Conservation (phyloP, 2,329 filamentous ascomycete genomes). For the Colletotrichum aenigma region DNA sequence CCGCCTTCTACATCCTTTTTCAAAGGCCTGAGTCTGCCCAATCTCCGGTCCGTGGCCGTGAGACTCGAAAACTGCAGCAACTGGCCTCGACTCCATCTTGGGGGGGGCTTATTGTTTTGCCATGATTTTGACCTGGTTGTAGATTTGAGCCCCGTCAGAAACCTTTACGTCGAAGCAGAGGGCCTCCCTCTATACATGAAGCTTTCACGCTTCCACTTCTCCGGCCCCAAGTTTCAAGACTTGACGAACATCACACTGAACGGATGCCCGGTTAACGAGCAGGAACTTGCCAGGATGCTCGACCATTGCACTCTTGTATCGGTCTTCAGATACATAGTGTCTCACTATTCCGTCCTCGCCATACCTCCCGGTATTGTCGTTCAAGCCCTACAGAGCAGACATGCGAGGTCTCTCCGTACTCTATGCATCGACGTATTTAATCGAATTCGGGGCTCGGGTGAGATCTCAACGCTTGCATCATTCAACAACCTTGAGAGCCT, state of each 20-base stretch:
- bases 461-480: not conserved
- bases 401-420: not conserved
- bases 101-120: rapidly evolving
- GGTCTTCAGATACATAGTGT: not conserved
- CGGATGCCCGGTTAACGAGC: not conserved
- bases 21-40: not conserved
- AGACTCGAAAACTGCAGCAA: not conserved
- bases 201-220: not conserved
- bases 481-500: not conserved
- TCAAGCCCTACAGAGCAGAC: not conserved
- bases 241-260: not conserved
- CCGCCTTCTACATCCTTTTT: not conserved
- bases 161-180: not conserved
- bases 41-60: not conserved
- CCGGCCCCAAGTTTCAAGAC: not conserved
- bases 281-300: not conserved
- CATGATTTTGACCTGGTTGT: not conserved
- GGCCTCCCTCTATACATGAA: not conserved
- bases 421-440: not conserved
- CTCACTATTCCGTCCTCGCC: rapidly evolving
- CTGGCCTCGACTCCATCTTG: not conserved
- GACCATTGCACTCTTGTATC: not conserved
- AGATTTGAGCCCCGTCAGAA: not conserved
- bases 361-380: not conserved
- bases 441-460: not conserved